These are phyloP conservation scores for Paecilomyces variotii DNA, from an alignment of 2,329 filamentous ascomycete species.

Conservation along the genomic window DNA sequence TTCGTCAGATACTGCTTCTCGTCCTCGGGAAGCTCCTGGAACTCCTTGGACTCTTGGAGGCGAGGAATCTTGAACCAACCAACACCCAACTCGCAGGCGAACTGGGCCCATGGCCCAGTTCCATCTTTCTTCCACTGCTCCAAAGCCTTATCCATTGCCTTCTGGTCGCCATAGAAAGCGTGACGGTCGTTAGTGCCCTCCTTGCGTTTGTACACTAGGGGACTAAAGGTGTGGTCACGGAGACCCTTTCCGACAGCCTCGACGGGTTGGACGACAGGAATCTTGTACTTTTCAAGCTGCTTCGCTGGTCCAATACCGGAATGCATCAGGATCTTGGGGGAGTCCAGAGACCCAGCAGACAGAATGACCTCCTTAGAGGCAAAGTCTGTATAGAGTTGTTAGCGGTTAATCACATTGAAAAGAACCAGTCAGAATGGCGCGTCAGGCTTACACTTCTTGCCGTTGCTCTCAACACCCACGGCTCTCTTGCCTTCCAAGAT, in stretches of 20 bases:
- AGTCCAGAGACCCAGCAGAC: conserved; percentile 31
- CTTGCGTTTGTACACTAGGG: conserved; percentile 30
- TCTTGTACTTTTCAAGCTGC: conserved; percentile 34
- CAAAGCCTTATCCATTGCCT: conserved; percentile 38
- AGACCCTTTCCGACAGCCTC: conserved; percentile 39
- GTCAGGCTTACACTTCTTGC: conserved; percentile 28
- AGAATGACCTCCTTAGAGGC: conserved; percentile 35
- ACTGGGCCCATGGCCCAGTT: conserved; percentile 27
- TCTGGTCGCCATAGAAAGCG: conserved; percentile 38
- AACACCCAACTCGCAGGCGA: conserved; percentile 19
- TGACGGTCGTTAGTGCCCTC: conserved; percentile 37
- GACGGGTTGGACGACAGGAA: conserved; percentile 32
- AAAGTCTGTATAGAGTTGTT: conserved; percentile 11
- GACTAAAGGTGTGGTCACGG: conserved; percentile 34
- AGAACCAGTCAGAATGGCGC: not conserved
- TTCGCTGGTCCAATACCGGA: conserved; percentile 41
- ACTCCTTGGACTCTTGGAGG: conserved; percentile 40
- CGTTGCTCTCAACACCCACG: conserved; percentile 38
- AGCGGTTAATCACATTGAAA: not conserved
- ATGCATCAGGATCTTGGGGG: conserved; percentile 38
- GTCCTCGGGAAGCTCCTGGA: conserved; percentile 39
- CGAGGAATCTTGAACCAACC: conserved; percentile 38
- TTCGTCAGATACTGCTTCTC: conserved; percentile 39
- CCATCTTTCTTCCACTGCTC: conserved; percentile 41
- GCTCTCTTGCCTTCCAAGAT: conserved; percentile 40